Evolutionary conservation across 225 moss, liverwort and hornwort species (phyloP).

Genomic region (Sphagnum tenellum): DNA sequence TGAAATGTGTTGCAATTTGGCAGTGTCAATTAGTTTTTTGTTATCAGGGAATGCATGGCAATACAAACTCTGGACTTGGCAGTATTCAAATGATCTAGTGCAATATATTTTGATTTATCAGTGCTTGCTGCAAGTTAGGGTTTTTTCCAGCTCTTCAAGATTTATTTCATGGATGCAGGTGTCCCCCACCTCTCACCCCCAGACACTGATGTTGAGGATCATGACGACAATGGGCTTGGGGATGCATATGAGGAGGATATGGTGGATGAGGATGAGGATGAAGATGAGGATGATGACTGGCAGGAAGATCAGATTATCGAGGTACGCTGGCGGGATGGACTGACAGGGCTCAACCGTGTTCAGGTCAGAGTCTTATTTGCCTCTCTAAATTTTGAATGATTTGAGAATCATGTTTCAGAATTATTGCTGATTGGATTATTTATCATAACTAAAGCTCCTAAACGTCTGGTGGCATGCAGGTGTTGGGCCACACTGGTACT

Average conservation of each 20-base stretch:
- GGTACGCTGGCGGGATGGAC: constrained; percentile 91
- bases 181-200: constrained; percentile 92
- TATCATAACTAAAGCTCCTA: no score
- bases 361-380: constrained; percentile 18
- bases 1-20: no score
- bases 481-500: constrained; percentile 70
- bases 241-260: constrained; percentile 93
- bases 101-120: constrained; percentile 14
- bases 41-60: no score
- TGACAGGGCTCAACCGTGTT: constrained; percentile 89
- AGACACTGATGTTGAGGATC: constrained; percentile 95
- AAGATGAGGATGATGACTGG: constrained; percentile 98
- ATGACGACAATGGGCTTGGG: constrained; percentile 86
- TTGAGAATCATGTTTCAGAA: no score
- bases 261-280: constrained; percentile 80
- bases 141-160: constrained; percentile 69
- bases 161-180: constrained; percentile 71
- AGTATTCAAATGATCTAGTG: no score
- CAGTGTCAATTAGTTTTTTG: no score
- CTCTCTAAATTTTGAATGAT: no score
- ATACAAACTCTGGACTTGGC: no score
- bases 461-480: constrained; percentile 21
- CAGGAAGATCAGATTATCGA: constrained; percentile 88
- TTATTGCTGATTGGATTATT: no score
- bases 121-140: constrained; percentile 68